A percentile compares a stretch with the other conserved stretches of the same genome.
Evolutionary conservation across 1,139 yeast species (phyloP).

Genomic region (Sugiyamaella castrensis): DNA sequence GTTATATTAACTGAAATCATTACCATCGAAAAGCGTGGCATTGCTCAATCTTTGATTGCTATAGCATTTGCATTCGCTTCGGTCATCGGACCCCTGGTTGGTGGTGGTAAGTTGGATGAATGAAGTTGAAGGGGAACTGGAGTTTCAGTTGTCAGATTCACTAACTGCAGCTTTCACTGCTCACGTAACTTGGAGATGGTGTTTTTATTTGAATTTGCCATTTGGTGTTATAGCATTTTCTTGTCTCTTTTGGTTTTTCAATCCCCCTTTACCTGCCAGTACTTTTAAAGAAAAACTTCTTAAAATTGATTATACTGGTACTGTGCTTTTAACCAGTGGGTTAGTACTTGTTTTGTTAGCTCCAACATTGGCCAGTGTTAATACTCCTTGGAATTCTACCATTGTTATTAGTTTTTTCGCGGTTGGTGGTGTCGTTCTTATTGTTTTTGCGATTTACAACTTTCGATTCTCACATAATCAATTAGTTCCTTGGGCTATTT

Average conservation of each 20-base stretch:
- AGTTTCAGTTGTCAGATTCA: no score
- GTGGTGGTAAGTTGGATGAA: no score
- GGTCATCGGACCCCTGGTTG: constrained; percentile 64
- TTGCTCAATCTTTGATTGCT: constrained; percentile 50
- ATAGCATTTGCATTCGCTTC: constrained; percentile 54
- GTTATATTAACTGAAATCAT: constrained; percentile 61
- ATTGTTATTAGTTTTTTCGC: constrained; percentile 52
- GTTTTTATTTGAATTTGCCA: constrained; percentile 68
- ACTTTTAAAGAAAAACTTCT: constrained; percentile 39
- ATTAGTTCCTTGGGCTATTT: constrained; percentile 44
- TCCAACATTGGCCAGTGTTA: constrained; percentile 49
- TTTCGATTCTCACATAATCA: constrained; percentile 46
- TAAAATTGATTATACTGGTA: constrained; percentile 49
- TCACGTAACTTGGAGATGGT: constrained; percentile 70
- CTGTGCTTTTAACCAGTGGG: constrained; percentile 42
- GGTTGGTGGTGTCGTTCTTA: constrained; percentile 47
- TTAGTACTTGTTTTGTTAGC: constrained; percentile 47
- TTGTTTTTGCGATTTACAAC: constrained; percentile 49
- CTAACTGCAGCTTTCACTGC: constrained; percentile 56
- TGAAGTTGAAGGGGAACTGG: no score
- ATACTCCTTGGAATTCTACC: constrained; percentile 51
- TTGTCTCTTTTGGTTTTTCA: constrained; percentile 47
- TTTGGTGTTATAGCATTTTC: constrained; percentile 56
- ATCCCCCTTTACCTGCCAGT: constrained; percentile 47
- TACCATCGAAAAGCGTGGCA: constrained; percentile 56